Conservation (phyloP, 352 stramenopile genomes). For the Globisporangium cederbergense region DNA sequence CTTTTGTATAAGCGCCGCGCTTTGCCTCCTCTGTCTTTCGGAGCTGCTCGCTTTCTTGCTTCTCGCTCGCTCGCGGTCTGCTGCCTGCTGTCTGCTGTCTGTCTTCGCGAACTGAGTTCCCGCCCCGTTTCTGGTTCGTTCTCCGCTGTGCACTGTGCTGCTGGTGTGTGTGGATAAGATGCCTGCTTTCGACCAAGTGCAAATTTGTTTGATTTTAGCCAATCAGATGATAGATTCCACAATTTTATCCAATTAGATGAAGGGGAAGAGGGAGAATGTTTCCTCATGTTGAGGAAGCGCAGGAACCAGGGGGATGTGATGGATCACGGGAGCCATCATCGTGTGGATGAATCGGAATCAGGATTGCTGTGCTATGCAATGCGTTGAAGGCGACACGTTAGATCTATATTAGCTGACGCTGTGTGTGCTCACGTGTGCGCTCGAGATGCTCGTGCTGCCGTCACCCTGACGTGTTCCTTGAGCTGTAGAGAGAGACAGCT, state of each 20-base stretch:
- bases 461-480: background rate
- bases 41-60: background rate
- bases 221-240: background rate
- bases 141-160: conserved; percentile 1
- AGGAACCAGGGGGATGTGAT: background rate
- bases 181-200: background rate
- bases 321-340: no score
- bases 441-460: background rate
- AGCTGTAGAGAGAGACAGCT: background rate
- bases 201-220: background rate
- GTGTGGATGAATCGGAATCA: no score
- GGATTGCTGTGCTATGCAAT: no score
- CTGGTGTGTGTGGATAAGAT: conserved; percentile 3
- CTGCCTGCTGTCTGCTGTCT: background rate
- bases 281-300: background rate
- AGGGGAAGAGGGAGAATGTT: background rate
- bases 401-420: background rate
- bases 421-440: background rate
- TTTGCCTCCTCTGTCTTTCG: background rate
- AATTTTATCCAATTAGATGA: conserved; percentile 3
- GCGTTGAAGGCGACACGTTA: no score
- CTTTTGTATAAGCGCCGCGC: background rate
- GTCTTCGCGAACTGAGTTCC: conserved; percentile 11
- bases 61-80: background rate
- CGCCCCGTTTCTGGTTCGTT: conserved; percentile 11